Evolutionary conservation across 2,329 filamentous ascomycete species (phyloP).

Genomic region (Botryosphaeria dothidea): DNA sequence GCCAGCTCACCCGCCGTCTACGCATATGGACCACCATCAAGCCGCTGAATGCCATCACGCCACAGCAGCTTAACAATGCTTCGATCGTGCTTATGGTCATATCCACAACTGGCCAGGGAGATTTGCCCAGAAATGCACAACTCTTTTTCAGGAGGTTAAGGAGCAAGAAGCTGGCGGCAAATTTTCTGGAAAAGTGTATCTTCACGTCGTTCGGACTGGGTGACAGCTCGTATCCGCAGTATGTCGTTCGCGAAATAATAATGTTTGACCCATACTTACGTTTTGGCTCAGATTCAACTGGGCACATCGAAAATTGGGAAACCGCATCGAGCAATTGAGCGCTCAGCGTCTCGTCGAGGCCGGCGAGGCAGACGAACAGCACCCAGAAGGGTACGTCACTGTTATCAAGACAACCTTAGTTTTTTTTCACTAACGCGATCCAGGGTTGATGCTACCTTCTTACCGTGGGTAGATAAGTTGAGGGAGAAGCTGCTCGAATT

Average conservation of each 20-base stretch:
- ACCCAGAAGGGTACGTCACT: conserved; percentile 77
- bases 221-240: conserved; percentile 93
- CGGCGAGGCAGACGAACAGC: conserved; percentile 91
- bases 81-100: conserved; percentile 74
- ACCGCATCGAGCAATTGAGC: conserved; percentile 80
- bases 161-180: conserved; percentile 72
- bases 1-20: conserved; percentile 70
- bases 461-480: conserved; percentile 74
- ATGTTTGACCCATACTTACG: background rate
- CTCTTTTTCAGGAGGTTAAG: conserved; percentile 84
- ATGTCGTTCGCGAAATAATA: conserved; percentile 31
- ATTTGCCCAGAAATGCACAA: conserved; percentile 81
- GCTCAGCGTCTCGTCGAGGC: conserved; percentile 73
- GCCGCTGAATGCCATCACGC: conserved; percentile 75
- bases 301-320: conserved; percentile 84
- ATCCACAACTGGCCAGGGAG: conserved; percentile 93
- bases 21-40: conserved; percentile 75
- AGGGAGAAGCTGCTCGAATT: conserved; percentile 64
- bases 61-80: conserved; percentile 52
- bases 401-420: background rate
- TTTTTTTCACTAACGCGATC: conserved; percentile 16
- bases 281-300: conserved; percentile 73
- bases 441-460: conserved; percentile 75
- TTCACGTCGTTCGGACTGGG: conserved; percentile 91
- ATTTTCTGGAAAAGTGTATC: conserved; percentile 65